Conservation (phyloP, 345 rosid genomes). For the Abelmoschus esculentus region DNA sequence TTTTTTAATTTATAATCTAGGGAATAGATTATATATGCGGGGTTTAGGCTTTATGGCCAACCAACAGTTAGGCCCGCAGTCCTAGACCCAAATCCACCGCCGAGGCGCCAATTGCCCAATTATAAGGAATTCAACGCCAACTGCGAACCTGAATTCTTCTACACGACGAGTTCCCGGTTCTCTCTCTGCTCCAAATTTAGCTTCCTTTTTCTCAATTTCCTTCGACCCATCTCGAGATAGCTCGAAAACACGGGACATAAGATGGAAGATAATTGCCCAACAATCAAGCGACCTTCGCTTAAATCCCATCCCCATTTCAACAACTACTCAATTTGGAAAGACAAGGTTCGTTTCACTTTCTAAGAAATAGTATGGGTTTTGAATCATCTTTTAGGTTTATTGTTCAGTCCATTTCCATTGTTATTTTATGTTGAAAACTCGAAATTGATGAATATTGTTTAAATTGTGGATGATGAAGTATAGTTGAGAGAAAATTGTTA, state of each 20-base stretch:
- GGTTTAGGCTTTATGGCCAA: neutral
- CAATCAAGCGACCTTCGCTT: neutral
- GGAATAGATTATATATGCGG: no score
- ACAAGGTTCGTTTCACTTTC: conserved; percentile 37
- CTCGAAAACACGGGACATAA: neutral
- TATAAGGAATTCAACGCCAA: neutral
- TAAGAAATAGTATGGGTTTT: neutral
- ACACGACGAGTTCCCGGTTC: neutral
- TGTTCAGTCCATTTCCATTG: neutral
- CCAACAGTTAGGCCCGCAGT: neutral
- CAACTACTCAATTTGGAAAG: conserved; percentile 41
- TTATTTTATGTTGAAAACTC: neutral
- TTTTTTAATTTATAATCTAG: no score
- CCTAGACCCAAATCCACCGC: neutral
- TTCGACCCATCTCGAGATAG: neutral
- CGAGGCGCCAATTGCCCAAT: neutral
- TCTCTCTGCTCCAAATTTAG: neutral
- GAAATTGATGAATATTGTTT: conserved; percentile 2
- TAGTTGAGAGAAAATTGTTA: conserved; percentile 74
- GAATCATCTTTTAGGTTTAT: no score
- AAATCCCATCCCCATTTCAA: conserved; percentile 10
- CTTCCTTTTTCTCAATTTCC: neutral
- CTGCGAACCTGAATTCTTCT: neutral
- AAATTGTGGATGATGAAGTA: neutral
- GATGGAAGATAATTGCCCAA: neutral